A percentile compares a stretch with the other conserved stretches of the same genome.
Evolutionary conservation across 2,329 filamentous ascomycete species (phyloP).

Genomic region (Cordyceps militaris): DNA sequence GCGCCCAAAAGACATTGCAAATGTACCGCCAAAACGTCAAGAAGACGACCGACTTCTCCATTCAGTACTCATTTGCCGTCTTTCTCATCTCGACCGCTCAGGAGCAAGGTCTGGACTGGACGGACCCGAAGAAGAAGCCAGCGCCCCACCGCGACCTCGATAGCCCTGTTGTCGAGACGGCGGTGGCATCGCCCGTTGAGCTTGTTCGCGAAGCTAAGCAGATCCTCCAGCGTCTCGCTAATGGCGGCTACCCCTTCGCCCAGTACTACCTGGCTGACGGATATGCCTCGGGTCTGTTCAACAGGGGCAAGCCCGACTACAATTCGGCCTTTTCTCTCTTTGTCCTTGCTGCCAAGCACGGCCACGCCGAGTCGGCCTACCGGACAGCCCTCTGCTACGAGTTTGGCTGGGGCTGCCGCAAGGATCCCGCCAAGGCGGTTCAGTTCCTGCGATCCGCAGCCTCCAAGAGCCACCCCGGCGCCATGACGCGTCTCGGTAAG

Average conservation of each 20-base stretch:
- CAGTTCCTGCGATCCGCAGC: slow-evolving; percentile 89
- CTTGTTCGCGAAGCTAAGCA: slow-evolving; percentile 80
- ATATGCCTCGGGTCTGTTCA: slow-evolving; percentile 89
- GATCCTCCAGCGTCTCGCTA: slow-evolving; percentile 79
- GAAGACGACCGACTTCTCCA: slow-evolving; percentile 84
- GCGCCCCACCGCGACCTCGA: slow-evolving; percentile 41
- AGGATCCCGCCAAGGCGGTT: slow-evolving; percentile 83
- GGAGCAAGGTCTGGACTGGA: slow-evolving; percentile 57
- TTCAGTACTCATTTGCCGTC: slow-evolving; percentile 94
- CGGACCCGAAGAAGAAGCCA: slow-evolving; percentile 39
- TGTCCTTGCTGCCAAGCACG: slow-evolving; percentile 88
- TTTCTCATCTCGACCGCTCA: slow-evolving; percentile 88
- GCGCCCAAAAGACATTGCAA: slow-evolving; percentile 87
- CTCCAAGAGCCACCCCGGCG: slow-evolving; percentile 89
- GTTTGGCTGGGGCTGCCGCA: slow-evolving; percentile 92
- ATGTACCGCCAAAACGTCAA: slow-evolving; percentile 98
- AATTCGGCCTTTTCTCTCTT: slow-evolving; percentile 90
- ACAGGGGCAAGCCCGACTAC: slow-evolving; percentile 87
- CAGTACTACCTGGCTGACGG: slow-evolving; percentile 97
- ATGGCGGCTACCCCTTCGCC: slow-evolving; percentile 88
- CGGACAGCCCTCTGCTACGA: slow-evolving; percentile 92
- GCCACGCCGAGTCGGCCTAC: slow-evolving; percentile 93
- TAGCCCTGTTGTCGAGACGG: slow-evolving; percentile 38
- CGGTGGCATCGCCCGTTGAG: slow-evolving; percentile 52
- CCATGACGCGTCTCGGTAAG: slow-evolving; percentile 85